Conservation (phyloP, 2,329 filamentous ascomycete genomes). For the Aspergillus carbonarius region DNA sequence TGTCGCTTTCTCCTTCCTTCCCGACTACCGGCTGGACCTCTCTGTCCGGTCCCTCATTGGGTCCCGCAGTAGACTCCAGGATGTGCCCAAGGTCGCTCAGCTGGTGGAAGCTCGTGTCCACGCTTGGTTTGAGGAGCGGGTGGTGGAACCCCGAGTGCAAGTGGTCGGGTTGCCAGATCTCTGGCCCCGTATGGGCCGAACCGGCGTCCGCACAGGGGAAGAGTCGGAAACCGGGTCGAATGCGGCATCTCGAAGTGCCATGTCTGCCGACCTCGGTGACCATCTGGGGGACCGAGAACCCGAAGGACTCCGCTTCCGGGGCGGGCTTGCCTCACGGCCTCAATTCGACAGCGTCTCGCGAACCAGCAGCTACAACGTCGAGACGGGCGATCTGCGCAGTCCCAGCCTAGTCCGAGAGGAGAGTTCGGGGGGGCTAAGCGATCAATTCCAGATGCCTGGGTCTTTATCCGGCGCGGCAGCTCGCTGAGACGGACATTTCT, state of each 20-base stretch:
- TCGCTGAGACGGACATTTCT: slow-evolving; percentile 16
- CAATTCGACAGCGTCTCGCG: slow-evolving; percentile 34
- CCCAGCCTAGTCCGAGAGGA: slow-evolving; percentile 34
- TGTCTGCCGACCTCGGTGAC: slow-evolving; percentile 27
- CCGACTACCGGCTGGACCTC: slow-evolving; percentile 64
- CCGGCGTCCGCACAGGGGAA: slow-evolving; percentile 44
- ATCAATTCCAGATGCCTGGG: slow-evolving; percentile 42
- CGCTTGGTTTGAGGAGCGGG: slow-evolving; percentile 67
- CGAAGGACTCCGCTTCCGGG: slow-evolving; percentile 38
- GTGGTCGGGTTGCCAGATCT: slow-evolving; percentile 62
- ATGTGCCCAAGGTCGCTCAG: slow-evolving; percentile 66
- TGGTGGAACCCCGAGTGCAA: slow-evolving; percentile 65
- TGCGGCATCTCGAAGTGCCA: slow-evolving; percentile 30
- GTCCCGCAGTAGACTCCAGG: slow-evolving; percentile 61
- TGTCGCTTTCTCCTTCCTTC: slow-evolving; percentile 84
- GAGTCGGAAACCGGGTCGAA: slow-evolving; percentile 42
- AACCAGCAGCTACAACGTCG: slow-evolving; percentile 36
- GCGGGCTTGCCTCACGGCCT: slow-evolving; percentile 25
- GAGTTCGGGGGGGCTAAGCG: slow-evolving; percentile 28
- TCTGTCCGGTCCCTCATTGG: slow-evolving; percentile 65
- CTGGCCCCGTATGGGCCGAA: slow-evolving; percentile 59
- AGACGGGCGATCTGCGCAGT: slow-evolving; percentile 31
- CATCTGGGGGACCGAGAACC: slow-evolving; percentile 25
- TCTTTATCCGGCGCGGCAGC: slow-evolving; percentile 34
- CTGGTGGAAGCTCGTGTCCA: slow-evolving; percentile 64